Conservation (phyloP, 2,329 filamentous ascomycete genomes). For the Xylaria sp. region DNA sequence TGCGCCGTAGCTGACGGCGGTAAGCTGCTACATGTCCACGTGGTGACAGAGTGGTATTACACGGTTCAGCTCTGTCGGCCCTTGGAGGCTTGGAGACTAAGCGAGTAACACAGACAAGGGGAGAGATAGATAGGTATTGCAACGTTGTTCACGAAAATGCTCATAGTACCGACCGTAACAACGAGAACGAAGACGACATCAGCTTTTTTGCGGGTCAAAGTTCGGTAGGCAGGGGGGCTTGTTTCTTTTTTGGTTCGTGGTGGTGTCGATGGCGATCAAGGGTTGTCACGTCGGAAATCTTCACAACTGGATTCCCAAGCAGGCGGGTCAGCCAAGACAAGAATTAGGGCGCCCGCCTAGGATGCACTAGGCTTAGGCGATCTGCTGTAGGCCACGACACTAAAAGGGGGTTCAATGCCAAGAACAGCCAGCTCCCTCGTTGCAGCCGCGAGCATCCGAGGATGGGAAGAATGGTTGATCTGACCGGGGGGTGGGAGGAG, state of each 20-base stretch:
- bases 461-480: slow-evolving; percentile 8
- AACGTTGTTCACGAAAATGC: background rate
- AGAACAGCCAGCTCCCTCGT: slow-evolving; percentile 24
- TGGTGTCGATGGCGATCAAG: background rate
- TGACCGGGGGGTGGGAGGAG: slow-evolving; percentile 1
- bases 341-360: background rate
- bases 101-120: background rate
- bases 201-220: background rate
- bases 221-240: background rate
- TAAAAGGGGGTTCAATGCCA: slow-evolving; percentile 6
- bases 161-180: background rate
- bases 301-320: slow-evolving; percentile 15
- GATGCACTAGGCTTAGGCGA: background rate
- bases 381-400: too few relatives aligned
- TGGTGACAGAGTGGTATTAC: slow-evolving; percentile 10
- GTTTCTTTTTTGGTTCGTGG: background rate
- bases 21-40: slow-evolving; percentile 12
- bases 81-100: background rate
- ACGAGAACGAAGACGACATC: too few relatives aligned
- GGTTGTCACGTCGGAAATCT: background rate
- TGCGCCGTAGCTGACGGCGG: slow-evolving; percentile 15
- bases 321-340: slow-evolving; percentile 17
- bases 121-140: background rate
- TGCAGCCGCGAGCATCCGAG: slow-evolving; percentile 26
- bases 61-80: slow-evolving; percentile 3